Percentiles rank a stretch among this genome's conserved stretches.
Conservation (phyloP, 768 basidiomycete genomes). For the Calocybe indica region DNA sequence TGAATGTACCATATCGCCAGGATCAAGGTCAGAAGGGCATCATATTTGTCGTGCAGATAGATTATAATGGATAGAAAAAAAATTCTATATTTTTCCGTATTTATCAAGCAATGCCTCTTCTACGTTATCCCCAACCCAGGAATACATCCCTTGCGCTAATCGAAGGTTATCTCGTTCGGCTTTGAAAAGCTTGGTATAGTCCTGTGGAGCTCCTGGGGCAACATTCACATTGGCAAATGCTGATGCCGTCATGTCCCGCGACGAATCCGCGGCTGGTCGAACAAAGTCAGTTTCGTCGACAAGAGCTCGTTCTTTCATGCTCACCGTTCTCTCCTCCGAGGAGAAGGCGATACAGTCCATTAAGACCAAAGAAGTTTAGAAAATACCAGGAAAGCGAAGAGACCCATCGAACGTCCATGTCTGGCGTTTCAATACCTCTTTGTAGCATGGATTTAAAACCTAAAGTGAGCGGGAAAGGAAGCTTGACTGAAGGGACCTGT, state of each 20-base stretch:
- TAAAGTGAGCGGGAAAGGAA: slow-evolving; percentile 94
- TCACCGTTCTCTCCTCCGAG: slow-evolving; percentile 86
- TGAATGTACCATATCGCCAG: too few relatives aligned
- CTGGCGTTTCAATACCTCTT: slow-evolving; percentile 88
- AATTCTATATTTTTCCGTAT: slow-evolving; percentile 56
- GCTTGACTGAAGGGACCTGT: slow-evolving; percentile 58
- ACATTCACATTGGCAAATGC: slow-evolving; percentile 56
- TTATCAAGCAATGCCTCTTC: slow-evolving; percentile 73
- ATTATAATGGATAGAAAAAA: not conserved
- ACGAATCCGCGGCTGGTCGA: slow-evolving; percentile 67
- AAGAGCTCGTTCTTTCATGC: slow-evolving; percentile 18
- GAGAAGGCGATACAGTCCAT: slow-evolving; percentile 90
- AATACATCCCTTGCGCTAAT: slow-evolving; percentile 81
- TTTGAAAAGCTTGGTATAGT: slow-evolving; percentile 86
- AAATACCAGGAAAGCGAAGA: slow-evolving; percentile 99
- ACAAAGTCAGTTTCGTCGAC: slow-evolving; percentile 7
- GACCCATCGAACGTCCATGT: slow-evolving; percentile 99
- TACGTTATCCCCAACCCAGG: slow-evolving; percentile 77
- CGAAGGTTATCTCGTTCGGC: slow-evolving; percentile 90
- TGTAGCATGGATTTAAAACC: slow-evolving; percentile 99
- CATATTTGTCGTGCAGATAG: not conserved
- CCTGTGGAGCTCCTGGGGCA: slow-evolving; percentile 60
- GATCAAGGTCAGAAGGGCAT: not conserved
- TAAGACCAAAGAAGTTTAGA: slow-evolving; percentile 96
- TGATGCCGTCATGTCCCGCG: slow-evolving; percentile 65